Evolutionary conservation across 108 stramenopile genomes (phyloP).

Genomic region (Discostella stelligeroides): DNA sequence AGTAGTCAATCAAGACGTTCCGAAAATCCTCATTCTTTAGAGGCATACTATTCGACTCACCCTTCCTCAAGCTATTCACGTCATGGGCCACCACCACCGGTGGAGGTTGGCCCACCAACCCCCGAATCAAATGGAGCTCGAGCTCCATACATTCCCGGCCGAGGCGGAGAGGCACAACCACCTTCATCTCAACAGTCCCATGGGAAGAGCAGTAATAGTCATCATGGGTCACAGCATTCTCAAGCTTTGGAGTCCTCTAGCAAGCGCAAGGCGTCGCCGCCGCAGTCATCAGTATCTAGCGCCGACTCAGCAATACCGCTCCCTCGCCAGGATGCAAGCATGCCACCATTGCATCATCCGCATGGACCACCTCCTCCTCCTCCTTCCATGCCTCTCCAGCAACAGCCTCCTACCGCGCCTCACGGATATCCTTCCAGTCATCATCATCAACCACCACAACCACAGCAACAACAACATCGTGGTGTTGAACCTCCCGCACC

Average conservation of each 20-base stretch:
- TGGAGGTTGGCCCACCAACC: slow-evolving; percentile 14
- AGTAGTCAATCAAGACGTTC: slow-evolving; percentile 6
- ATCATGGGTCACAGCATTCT: too few species aligned
- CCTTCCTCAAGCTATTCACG: slow-evolving; percentile 23
- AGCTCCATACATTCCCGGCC: slow-evolving; percentile 15
- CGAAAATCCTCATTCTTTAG: slow-evolving; percentile 20
- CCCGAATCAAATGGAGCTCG: slow-evolving; percentile 13
- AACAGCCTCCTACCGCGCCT: slow-evolving; percentile 10
- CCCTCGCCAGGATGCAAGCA: slow-evolving; percentile 18
- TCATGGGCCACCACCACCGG: slow-evolving; percentile 42
- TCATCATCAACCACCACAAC: too few species aligned
- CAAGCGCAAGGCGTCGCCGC: slow-evolving; percentile 33
- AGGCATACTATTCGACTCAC: slow-evolving; percentile 22
- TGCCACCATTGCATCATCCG: slow-evolving; percentile 27
- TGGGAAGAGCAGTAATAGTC: too few species aligned
- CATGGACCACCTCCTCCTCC: slow-evolving; percentile 26
- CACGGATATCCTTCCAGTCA: slow-evolving; percentile 8
- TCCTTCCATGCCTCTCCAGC: slow-evolving; percentile 10
- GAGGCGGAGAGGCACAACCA: not conserved
- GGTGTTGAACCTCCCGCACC: slow-evolving; percentile 8
- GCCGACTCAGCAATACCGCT: slow-evolving; percentile 6
- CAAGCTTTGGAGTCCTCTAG: not conserved
- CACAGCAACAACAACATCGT: slow-evolving; percentile 10
- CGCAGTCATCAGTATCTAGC: slow-evolving; percentile 9
- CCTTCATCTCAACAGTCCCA: slow-evolving; percentile 5